Base-by-base conservation (phyloP, 805 yeast genomes). In the Metschnikowia aberdeeniae region DNA sequence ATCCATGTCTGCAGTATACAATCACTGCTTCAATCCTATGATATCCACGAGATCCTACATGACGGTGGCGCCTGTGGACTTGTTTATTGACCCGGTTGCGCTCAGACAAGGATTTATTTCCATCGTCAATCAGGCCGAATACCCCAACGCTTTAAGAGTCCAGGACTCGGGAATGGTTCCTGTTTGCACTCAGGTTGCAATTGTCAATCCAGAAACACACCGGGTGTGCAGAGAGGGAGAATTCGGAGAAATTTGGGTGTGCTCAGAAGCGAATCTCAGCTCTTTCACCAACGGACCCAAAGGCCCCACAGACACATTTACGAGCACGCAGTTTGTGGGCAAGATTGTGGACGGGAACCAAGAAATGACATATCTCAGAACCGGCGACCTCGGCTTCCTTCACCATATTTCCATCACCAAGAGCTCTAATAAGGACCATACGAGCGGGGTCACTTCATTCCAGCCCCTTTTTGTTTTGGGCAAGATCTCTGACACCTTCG, bases 111-210 rank as follows among this genome's bases (percentile, higher is more conserved):
- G 99, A 2, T 80, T 84, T 43, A 76, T 93, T 2, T 81, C 86
- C 17, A 75, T 86, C 22, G 90, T 89, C 5, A 84, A 86, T 54
- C 92, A 89, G 9, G 77, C 77, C 4, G 85, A 80, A 50, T 74
- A 74, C 22, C 82, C 86, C 4, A 75, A 77, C 52, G 88, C 89
- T 0, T 67, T 93, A 42, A 84, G 82, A 45, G 67, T 93, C 7
- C 96, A 89, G 59, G 99, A 93, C 58, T 87, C 96, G 0, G 99
- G 99, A 10, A 86, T 92, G 75, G 97, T 90, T 0, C 95, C 97
- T 0, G 90, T 89, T 7, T 87, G 95, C 60, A 88, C 98, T 0
- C 96, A 90, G 58, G 80, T 93, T 29, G 93, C 95, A 1, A 86
- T 93, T 48, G 97, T 93, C 3, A 93, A 93, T 53, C 99, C 99